Evolutionary conservation across 805 yeast genomes (phyloP).

Genomic region (Myxozyma neglecta): DNA sequence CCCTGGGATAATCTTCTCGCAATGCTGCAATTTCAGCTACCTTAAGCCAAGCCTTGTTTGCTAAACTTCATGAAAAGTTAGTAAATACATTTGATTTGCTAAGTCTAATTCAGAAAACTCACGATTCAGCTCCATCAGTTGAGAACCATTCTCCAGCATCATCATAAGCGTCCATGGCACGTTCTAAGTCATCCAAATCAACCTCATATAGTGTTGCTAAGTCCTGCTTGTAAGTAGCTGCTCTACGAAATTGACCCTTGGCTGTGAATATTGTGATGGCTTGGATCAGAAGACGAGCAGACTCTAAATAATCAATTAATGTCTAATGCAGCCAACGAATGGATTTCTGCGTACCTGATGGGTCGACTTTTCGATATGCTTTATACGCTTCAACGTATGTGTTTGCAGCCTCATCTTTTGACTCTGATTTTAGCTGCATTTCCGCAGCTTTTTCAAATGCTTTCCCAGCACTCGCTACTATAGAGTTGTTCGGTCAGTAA

Average conservation of each 20-base stretch:
- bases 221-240: slow-evolving; percentile 91
- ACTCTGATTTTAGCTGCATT: slow-evolving; percentile 69
- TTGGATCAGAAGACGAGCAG: slow-evolving; percentile 70
- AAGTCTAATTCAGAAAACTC: slow-evolving; percentile 7
- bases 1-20: slow-evolving; percentile 69
- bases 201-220: slow-evolving; percentile 83
- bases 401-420: slow-evolving; percentile 89
- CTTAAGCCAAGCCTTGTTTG: slow-evolving; percentile 83
- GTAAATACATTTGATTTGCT: background rate
- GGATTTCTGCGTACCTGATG: slow-evolving; percentile 40
- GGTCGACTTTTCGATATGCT: slow-evolving; percentile 72
- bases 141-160: slow-evolving; percentile 95
- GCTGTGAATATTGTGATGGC: slow-evolving; percentile 83
- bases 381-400: slow-evolving; percentile 88
- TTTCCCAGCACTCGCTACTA: slow-evolving; percentile 67
- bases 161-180: slow-evolving; percentile 77
- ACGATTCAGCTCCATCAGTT: slow-evolving; percentile 89
- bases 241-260: slow-evolving; percentile 93
- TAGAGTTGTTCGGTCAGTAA: background rate
- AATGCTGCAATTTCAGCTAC: slow-evolving; percentile 86
- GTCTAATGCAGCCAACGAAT: background rate
- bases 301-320: slow-evolving; percentile 45
- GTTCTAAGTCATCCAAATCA: slow-evolving; percentile 61
- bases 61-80: slow-evolving; percentile 41
- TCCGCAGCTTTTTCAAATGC: slow-evolving; percentile 85